Percentiles rank a stretch among this genome's conserved stretches.
Conservation (phyloP, 2,329 filamentous ascomycete genomes). For the Cordyceps tenuipes region DNA sequence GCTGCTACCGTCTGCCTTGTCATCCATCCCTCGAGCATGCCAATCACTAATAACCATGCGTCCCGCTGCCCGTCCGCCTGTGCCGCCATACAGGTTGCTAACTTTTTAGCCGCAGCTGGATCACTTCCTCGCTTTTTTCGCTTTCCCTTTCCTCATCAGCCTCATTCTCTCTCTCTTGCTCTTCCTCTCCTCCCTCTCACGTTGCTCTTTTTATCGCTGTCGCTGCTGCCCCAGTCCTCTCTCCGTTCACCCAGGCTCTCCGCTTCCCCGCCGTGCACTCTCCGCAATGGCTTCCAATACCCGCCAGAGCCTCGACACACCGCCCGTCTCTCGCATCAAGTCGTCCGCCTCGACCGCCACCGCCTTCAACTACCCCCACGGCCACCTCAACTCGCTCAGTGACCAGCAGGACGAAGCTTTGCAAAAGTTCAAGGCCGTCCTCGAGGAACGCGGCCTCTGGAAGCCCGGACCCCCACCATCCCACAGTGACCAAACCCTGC, state of each 20-base stretch:
- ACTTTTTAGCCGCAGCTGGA: background rate
- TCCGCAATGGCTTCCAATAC: slow-evolving; percentile 1
- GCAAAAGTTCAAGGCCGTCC: slow-evolving; percentile 60
- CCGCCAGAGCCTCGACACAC: slow-evolving; percentile 5
- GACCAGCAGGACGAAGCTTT: slow-evolving; percentile 60
- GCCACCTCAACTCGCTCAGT: slow-evolving; percentile 74
- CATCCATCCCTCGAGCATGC: too few species aligned
- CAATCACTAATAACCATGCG: too few species aligned
- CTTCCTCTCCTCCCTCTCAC: background rate
- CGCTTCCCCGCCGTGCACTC: background rate
- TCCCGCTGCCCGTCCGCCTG: too few species aligned
- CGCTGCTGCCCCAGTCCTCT: background rate
- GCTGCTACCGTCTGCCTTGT: background rate
- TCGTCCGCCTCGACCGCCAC: slow-evolving; percentile 21
- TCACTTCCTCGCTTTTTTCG: background rate
- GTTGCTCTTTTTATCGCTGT: background rate
- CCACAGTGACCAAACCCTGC: slow-evolving; percentile 65
- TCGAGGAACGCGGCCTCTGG: slow-evolving; percentile 58
- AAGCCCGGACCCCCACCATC: slow-evolving; percentile 47
- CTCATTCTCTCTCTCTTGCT: background rate
- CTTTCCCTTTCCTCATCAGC: background rate
- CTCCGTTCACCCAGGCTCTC: background rate
- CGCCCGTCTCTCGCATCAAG: slow-evolving; percentile 5
- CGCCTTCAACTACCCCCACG: slow-evolving; percentile 55
- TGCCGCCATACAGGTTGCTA: background rate